Evolutionary conservation across 108 stramenopile genomes (phyloP), one percentile per base, ranked within the genome.

Genomic region (Fistulifera solaris): DNA sequence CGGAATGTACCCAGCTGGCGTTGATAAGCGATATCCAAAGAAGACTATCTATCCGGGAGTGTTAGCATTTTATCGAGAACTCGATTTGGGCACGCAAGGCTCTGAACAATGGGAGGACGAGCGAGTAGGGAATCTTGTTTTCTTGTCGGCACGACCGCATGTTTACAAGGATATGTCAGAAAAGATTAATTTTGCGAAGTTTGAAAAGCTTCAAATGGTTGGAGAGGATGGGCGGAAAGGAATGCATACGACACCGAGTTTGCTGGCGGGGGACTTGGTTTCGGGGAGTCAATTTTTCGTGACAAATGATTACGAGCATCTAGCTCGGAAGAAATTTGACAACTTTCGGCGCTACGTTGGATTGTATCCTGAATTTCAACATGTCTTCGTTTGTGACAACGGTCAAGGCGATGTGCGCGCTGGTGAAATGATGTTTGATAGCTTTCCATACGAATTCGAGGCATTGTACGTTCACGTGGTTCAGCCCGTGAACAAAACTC

Each of bases 321-420:
- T 99, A 25, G 86, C 91, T 17, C 35, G 50, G 14, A 88, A 88
- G 44, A 97, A 97, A 59, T 89, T 87, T 70, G 83, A 95, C 50
- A 99, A 99, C 52, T 98, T 98, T 59, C 71, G 68, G 53, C 68
- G 90, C 67, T 97, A 86, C 59, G 82, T 89, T 0, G 68, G 80
- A 22, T 89, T 99, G 14, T 99, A 98, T 64, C 97, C 98, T 15
- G 98, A 99, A 59, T 99, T 86, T 56, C 75, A 70, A 40, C 93
- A 92, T 59, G 87, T 97, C 3, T 99, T 99, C 68, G 77, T 99
- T 44, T 96, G 96, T 17, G 98, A 99, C 75, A 99, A 99, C 66
- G 98, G 98, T 25, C 98, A 99, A 66, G 95, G 96, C 10, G 98
- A 99, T 59, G 97, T 97, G 0, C 72, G 91, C 49, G 97, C 96